Evolutionary conservation across 1,284 basidiomycete species (phyloP).

Genomic region (Afroboletus lepidellus): DNA sequence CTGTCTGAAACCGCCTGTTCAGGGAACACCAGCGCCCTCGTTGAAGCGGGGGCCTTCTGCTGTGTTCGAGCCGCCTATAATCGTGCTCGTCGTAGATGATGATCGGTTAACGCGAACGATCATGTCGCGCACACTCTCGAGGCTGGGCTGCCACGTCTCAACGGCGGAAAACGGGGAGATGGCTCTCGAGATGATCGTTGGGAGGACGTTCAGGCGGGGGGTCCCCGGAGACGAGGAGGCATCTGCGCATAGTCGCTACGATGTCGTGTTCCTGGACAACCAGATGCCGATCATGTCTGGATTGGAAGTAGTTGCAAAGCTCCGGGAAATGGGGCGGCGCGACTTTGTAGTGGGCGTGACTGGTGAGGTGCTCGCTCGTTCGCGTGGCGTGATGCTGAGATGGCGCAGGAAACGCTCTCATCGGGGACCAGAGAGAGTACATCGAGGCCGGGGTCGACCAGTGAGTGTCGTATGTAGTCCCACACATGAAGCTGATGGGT

Average conservation of each 20-base stretch:
- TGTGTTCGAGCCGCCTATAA: conserved; percentile 45
- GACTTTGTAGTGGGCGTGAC: conserved; percentile 82
- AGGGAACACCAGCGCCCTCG: conserved; percentile 22
- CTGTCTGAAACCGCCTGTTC: conserved; percentile 13
- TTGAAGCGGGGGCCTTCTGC: conserved; percentile 28
- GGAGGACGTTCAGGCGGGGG: conserved; percentile 17
- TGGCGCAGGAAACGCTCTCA: conserved; percentile 57
- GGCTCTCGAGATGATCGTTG: conserved; percentile 73
- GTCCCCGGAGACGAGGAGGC: not conserved
- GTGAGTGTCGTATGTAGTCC: conserved; percentile 40
- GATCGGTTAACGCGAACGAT: conserved; percentile 77
- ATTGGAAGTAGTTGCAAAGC: conserved; percentile 63
- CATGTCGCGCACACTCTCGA: conserved; percentile 78
- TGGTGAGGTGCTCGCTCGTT: conserved; percentile 40
- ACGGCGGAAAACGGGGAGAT: conserved; percentile 87
- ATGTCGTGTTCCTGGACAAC: conserved; percentile 83
- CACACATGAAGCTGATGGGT: conserved; percentile 10
- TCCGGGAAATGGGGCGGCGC: conserved; percentile 63
- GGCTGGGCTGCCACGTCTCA: conserved; percentile 75
- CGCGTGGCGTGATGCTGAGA: conserved; percentile 20
- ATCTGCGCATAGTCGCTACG: conserved; percentile 39
- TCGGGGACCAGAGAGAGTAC: conserved; percentile 73
- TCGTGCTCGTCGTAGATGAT: conserved; percentile 76
- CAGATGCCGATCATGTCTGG: conserved; percentile 86
- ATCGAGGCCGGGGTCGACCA: conserved; percentile 74